Evolutionary conservation across 148 eudicot genomes (phyloP), one percentile per base, ranked within the genome.

Genomic region (Fagopyrum homotropicum): DNA sequence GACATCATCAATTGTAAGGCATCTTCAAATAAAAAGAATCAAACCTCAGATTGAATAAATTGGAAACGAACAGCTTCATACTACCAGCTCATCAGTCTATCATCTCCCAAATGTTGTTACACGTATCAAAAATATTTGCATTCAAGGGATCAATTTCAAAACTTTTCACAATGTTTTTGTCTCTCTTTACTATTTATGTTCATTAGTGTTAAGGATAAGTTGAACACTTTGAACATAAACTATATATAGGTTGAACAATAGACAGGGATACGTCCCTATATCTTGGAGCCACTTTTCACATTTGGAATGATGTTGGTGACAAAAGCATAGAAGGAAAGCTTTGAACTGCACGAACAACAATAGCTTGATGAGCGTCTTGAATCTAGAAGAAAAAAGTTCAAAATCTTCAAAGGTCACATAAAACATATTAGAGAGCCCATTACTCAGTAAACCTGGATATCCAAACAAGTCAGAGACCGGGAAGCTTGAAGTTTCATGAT

Each of bases 181-280:
- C 86, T 78, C 84, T 82, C 55, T 84, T 81, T 74, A 90, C 91
- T 59, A 87, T 84, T 79, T 90, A 95, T 92, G 75, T 47, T 45
- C 22, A 66, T 26, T 48, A 71, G 55, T 69, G 52, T 82, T 73
- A 89, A 88, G 86, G 77, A 78, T 73, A 80, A 80, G 48, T 79
- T n/a, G 30, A 61, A 4, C 43, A 26, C 0, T 29, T 61, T 11
- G 35, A 61, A 4, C 12, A 29, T 61, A 61, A 26, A 66, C 69
- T 26, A 44, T 22, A 22, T 22, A 22, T 43, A 52, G 4, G 26
- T 26, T 7, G 10, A 47, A n/a, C 48, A 66, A 72, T 49, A 78
- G 73, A 76, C 17, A 91, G 87, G 98, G 97, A 93, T 93, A 93
- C 98, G 84, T 51, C 98, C 98, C 59, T 83, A 86, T 79, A 92